Evolutionary conservation across 2,329 filamentous ascomycete genomes (phyloP).

Genomic region (Incumbomyces delicatus): DNA sequence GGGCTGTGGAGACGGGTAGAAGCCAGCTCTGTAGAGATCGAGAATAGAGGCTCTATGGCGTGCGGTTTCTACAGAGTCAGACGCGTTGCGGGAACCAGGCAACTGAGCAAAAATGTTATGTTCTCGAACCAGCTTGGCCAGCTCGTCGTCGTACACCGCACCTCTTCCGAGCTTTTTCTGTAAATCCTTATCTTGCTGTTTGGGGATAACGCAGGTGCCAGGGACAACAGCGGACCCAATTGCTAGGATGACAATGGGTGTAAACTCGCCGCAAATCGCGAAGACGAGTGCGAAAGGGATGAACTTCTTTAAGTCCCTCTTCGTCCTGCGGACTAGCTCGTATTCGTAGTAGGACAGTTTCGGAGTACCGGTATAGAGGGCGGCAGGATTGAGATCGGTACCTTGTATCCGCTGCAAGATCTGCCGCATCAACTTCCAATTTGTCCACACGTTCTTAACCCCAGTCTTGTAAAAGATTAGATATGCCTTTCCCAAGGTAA

Average conservation of each 20-base stretch:
- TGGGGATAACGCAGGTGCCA: conserved; percentile 70
- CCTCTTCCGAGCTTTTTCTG: conserved; percentile 8
- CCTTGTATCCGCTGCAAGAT: background rate
- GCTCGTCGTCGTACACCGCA: background rate
- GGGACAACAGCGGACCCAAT: conserved; percentile 63
- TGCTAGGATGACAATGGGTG: conserved; percentile 65
- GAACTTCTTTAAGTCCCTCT: conserved; percentile 65
- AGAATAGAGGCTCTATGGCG: background rate
- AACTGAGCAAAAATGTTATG: background rate
- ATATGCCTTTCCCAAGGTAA: conserved; percentile 63
- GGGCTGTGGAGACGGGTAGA: conserved; percentile 2
- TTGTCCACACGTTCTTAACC: conserved; percentile 62
- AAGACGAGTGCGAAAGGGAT: conserved; percentile 70
- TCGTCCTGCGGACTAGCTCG: conserved; percentile 58
- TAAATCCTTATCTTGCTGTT: conserved; percentile 52
- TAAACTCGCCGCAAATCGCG: conserved; percentile 73
- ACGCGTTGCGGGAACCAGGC: conserved; percentile 2
- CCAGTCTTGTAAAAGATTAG: conserved; percentile 80
- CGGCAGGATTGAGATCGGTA: background rate
- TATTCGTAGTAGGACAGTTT: conserved; percentile 55
- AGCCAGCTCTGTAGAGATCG: background rate
- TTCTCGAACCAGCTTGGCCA: background rate
- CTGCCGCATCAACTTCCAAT: conserved; percentile 28
- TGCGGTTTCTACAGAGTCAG: conserved; percentile 2
- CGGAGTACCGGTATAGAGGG: conserved; percentile 15